Conservation (phyloP, 192 early-diverging fungal genomes). For the Dimargaris xerosporica region DNA sequence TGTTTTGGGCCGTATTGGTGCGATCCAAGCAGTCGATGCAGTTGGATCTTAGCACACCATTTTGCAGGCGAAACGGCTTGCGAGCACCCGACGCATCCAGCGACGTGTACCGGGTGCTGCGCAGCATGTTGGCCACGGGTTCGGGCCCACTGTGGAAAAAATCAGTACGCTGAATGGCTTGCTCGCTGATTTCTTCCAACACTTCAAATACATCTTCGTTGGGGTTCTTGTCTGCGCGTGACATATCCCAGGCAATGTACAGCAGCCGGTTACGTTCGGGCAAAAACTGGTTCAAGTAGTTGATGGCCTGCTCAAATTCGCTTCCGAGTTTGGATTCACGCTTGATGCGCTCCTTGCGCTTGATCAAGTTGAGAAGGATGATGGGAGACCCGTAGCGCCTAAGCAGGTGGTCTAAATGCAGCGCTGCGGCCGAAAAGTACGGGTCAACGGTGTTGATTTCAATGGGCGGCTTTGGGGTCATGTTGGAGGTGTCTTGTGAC, state of each 20-base stretch:
- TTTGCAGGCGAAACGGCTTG: constrained; percentile 36
- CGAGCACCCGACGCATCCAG: constrained; percentile 13
- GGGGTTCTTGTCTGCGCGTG: constrained; percentile 77
- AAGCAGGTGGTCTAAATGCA: constrained; percentile 90
- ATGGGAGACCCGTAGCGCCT: constrained; percentile 79
- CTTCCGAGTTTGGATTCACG: constrained; percentile 76
- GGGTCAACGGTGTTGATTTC: constrained; percentile 80
- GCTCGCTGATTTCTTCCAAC: constrained; percentile 77
- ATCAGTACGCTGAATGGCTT: constrained; percentile 69
- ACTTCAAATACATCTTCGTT: constrained; percentile 80
- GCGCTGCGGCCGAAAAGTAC: constrained; percentile 77
- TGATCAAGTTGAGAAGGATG: constrained; percentile 90
- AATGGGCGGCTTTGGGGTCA: constrained; percentile 92
- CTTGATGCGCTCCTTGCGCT: constrained; percentile 79
- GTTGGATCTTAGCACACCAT: constrained; percentile 85
- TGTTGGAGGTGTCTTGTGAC: constrained; percentile 83
- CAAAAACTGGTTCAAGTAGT: constrained; percentile 83
- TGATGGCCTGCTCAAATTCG: constrained; percentile 66
- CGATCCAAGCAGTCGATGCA: constrained; percentile 98
- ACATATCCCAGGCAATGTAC: constrained; percentile 98
- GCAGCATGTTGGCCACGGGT: constrained; percentile 17
- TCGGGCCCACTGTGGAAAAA: constrained; percentile 86
- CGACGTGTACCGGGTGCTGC: constrained; percentile 8
- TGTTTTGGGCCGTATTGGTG: constrained; percentile 93
- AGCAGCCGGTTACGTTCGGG: constrained; percentile 61